Evolutionary conservation across 495 filamentous ascomycete species (phyloP), one percentile per base, ranked within the genome.

Genomic region (Elaphomyces granulatus): DNA sequence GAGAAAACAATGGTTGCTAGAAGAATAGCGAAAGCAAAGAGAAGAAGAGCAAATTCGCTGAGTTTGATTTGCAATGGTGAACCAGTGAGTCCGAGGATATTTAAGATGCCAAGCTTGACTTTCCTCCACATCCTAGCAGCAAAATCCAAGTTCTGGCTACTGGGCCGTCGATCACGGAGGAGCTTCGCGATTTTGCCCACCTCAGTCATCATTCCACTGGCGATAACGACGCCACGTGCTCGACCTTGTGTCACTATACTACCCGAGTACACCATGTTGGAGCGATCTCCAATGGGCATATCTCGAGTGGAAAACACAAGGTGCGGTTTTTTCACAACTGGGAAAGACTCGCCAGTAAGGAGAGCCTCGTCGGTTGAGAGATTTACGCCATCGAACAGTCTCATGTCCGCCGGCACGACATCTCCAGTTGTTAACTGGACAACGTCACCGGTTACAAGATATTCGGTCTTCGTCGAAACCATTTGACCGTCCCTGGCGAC

Each of bases 51-150:
- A 38, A 92, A 63, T 50, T 80, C 80, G 42, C 80, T 74, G 32
- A 88, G 58, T 57, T 87, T 87, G n/a, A 74, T 73, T 52, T 88
- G 83, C 38, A 92, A 61, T 0, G 84, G 83, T 2, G 83, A 88
- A 8, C 83, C 83, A 17, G 81, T 83, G 32, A 88, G 53, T n/a
- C 83, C 83, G 18, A 88, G 59, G 14, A 72, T 66, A 6, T 79
- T 77, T 36, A 69, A 65, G 23, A 57, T 44, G 7, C 63, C 66
- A 10, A 72, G 72, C 42, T 75, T 77, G 38, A 77, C 52, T 47
- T 70, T 74, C 37, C 70, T 70, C 43, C 73, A 77, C 60, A 81
- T 71, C n/a, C n/a, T n/a, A n/a, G n/a, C n/a, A n/a, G n/a, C n/a
- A n/a, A n/a, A n/a, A n/a, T n/a, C n/a, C n/a, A n/a, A n/a, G n/a